phyloP scores from a whole-genome alignment of 192 early-diverging fungal genomes.

The Podila epigama region DNA sequence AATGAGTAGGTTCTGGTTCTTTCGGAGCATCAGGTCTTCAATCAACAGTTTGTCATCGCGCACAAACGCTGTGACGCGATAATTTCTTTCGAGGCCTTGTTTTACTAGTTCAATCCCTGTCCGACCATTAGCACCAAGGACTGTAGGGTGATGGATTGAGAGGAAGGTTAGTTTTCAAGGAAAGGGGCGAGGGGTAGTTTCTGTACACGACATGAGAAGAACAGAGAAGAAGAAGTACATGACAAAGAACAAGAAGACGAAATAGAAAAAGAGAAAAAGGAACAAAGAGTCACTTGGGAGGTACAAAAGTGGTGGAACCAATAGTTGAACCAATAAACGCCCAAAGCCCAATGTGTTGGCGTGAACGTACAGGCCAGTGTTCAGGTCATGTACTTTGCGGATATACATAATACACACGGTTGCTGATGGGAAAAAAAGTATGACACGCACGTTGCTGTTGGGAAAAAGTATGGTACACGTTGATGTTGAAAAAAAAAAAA shows the following conservation, averaged over 20 bases:
- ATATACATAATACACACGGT: no score
- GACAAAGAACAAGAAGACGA: neutral
- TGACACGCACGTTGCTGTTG: no score
- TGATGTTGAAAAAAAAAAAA: no score
- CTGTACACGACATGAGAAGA: neutral
- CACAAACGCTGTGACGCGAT: constrained; percentile 49
- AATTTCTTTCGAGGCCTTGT: constrained; percentile 48
- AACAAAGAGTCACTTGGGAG: neutral
- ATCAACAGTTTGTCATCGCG: constrained; percentile 33
- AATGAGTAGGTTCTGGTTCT: constrained; percentile 50
- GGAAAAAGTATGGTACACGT: no score
- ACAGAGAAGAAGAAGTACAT: neutral
- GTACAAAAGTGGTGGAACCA: neutral
- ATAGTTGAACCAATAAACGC: no score
- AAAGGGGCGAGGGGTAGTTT: neutral
- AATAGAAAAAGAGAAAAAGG: neutral
- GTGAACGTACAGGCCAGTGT: no score
- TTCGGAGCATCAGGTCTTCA: constrained; percentile 25
- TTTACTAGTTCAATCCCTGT: constrained; percentile 47
- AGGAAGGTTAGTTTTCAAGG: neutral
- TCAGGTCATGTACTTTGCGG: no score
- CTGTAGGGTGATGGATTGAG: constrained; percentile 13
- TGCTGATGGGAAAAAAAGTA: no score
- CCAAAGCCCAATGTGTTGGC: no score
- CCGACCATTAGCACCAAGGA: constrained; percentile 49